These are phyloP conservation scores for Stephania cephalantha DNA, from an alignment of 164 flowering plant species.

Conservation along the genomic window DNA sequence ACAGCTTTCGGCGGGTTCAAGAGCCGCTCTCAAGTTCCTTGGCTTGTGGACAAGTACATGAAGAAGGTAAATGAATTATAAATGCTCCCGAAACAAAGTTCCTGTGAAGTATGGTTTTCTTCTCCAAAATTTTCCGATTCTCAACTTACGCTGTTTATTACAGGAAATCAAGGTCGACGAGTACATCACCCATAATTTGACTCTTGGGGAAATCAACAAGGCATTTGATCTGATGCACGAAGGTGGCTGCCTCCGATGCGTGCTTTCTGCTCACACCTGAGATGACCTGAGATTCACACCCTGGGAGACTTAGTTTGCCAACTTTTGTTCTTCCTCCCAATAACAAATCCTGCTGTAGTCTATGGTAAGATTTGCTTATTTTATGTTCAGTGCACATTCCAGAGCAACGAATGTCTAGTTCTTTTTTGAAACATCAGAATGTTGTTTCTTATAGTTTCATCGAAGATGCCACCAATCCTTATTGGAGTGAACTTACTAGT, in stretches of 20 bases:
- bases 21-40: slow-evolving; percentile 98
- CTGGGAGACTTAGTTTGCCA: background rate
- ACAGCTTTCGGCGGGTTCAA: slow-evolving; percentile 99
- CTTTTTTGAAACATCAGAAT: background rate
- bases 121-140: background rate
- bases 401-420: background rate
- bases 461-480: background rate
- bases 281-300: slow-evolving; percentile 2
- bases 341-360: background rate
- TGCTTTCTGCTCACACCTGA: slow-evolving; percentile 42
- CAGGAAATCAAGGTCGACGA: slow-evolving; percentile 99
- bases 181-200: slow-evolving; percentile 77
- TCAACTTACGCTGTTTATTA: slow-evolving; percentile 1
- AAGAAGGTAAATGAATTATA: slow-evolving; percentile 53
- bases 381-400: background rate
- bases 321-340: background rate
- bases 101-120: background rate
- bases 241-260: slow-evolving; percentile 86
- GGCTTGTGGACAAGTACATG: slow-evolving; percentile 98
- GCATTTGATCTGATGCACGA: slow-evolving; percentile 92
- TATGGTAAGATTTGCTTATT: background rate
- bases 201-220: slow-evolving; percentile 76
- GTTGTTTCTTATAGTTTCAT: background rate
- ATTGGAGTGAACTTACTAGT: too few relatives aligned
- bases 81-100: background rate